A percentile compares a stretch with the other conserved stretches of the same genome.
These are phyloP conservation scores for Phyllosticta citriasiana DNA, from an alignment of 2,329 filamentous ascomycete species.

Conservation along the genomic window DNA sequence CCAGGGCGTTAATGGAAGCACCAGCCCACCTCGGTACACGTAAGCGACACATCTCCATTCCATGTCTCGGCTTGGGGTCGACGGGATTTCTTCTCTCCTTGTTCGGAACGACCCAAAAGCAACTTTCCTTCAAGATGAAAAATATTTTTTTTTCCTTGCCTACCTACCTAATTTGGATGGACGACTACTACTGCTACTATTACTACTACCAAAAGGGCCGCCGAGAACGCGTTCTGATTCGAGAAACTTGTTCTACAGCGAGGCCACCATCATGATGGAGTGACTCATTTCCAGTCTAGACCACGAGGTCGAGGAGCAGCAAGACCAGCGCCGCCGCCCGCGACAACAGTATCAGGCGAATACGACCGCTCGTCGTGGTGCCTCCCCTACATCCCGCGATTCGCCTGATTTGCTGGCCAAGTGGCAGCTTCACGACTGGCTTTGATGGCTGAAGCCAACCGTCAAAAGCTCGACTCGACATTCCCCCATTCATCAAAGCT, in stretches of 20 bases:
- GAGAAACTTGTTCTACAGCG: not conserved
- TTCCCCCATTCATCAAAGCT: not conserved
- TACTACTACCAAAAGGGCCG: not conserved
- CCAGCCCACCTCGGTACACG: slow-evolving; percentile 9
- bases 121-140: not conserved
- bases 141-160: not conserved
- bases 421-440: not conserved
- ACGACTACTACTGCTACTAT: not conserved
- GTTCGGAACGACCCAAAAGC: not conserved
- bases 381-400: not conserved
- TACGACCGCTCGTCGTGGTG: not conserved
- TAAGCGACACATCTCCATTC: slow-evolving; percentile 2
- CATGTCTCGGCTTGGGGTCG: not conserved
- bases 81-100: not conserved
- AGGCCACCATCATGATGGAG: not conserved
- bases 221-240: not conserved
- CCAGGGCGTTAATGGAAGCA: slow-evolving; percentile 6
- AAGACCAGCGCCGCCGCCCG: not conserved
- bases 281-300: not conserved
- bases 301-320: not conserved
- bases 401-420: not conserved
- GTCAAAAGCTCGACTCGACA: not conserved
- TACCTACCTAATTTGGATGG: not conserved
- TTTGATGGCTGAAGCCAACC: not conserved
- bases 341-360: not conserved